These are phyloP conservation scores for Septoria petroselini DNA, from an alignment of 2,329 filamentous ascomycete genomes.

Conservation along the genomic window DNA sequence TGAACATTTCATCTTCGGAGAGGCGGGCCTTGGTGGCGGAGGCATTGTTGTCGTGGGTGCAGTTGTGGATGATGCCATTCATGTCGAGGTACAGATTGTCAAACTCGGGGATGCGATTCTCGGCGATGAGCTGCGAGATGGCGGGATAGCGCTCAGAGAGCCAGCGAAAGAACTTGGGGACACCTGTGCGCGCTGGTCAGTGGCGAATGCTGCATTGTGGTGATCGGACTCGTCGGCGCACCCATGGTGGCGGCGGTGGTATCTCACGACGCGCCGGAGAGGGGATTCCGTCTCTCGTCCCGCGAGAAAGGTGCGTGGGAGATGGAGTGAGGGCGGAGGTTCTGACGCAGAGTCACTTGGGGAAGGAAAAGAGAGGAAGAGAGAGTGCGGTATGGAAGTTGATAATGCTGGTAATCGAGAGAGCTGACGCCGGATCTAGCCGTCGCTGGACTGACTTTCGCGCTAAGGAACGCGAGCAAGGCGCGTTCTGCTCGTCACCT, in stretches of 20 bases:
- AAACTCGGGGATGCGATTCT: slow-evolving; percentile 98
- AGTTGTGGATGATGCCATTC: slow-evolving; percentile 99
- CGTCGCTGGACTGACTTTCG: too few species aligned
- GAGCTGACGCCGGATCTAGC: too few species aligned
- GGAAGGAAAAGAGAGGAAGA: slow-evolving; percentile 26
- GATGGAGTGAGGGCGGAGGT: slow-evolving; percentile 14
- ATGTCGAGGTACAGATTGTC: slow-evolving; percentile 96
- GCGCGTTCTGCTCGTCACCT: too few species aligned
- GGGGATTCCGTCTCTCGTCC: slow-evolving; percentile 13
- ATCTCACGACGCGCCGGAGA: slow-evolving; percentile 30
- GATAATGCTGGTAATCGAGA: too few species aligned
- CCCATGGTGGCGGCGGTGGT: slow-evolving; percentile 38
- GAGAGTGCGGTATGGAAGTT: neutral
- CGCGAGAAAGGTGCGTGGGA: slow-evolving; percentile 14
- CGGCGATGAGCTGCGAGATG: slow-evolving; percentile 96
- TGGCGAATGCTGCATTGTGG: neutral
- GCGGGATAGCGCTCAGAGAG: slow-evolving; percentile 98
- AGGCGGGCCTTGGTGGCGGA: slow-evolving; percentile 88
- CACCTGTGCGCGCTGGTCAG: slow-evolving; percentile 52
- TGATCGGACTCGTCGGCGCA: slow-evolving; percentile 18
- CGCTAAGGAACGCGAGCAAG: too few species aligned
- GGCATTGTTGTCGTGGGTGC: slow-evolving; percentile 94
- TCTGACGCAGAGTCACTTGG: slow-evolving; percentile 41
- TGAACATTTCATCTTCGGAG: slow-evolving; percentile 99
- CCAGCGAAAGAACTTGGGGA: slow-evolving; percentile 97